phyloP scores from a whole-genome alignment of 352 stramenopile species.

The Pythium sp. region DNA sequence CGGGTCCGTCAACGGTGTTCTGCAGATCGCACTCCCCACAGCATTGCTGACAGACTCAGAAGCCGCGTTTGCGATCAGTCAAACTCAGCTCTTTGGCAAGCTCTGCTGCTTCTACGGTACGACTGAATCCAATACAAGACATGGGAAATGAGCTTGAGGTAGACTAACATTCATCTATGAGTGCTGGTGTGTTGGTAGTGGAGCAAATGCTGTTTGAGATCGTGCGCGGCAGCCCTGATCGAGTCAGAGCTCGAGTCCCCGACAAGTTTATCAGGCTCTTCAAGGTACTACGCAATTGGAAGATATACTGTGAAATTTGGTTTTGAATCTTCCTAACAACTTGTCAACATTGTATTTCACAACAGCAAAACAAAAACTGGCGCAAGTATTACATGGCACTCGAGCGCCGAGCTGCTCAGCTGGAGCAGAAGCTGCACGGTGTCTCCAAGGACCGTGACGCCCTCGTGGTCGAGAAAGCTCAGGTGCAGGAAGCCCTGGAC shows the following conservation, averaged over 20 bases:
- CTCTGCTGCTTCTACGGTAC: constrained; percentile 48
- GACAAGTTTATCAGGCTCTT: constrained; percentile 59
- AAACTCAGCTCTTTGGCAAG: constrained; percentile 29
- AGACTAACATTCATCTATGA: background rate
- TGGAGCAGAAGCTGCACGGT: constrained; percentile 33
- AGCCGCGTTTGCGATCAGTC: background rate
- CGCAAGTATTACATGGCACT: constrained; percentile 65
- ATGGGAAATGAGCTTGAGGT: background rate
- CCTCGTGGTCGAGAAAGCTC: constrained; percentile 26
- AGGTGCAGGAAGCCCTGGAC: constrained; percentile 22
- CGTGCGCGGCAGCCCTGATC: constrained; percentile 51
- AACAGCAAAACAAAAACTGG: constrained; percentile 67
- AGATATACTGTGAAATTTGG: background rate
- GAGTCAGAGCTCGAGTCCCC: constrained; percentile 36
- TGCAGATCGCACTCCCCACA: constrained; percentile 45
- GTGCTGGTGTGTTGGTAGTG: constrained; percentile 27
- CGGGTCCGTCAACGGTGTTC: constrained; percentile 43
- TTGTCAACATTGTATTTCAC: background rate
- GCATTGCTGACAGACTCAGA: constrained; percentile 16
- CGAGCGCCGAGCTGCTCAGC: constrained; percentile 34
- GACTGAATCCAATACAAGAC: background rate
- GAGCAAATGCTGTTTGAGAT: constrained; percentile 65
- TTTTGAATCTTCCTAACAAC: background rate
- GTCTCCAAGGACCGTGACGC: constrained; percentile 33
- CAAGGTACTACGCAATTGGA: constrained; percentile 27